phyloP scores from a whole-genome alignment of 345 rosid species.

The Acer negundo region DNA sequence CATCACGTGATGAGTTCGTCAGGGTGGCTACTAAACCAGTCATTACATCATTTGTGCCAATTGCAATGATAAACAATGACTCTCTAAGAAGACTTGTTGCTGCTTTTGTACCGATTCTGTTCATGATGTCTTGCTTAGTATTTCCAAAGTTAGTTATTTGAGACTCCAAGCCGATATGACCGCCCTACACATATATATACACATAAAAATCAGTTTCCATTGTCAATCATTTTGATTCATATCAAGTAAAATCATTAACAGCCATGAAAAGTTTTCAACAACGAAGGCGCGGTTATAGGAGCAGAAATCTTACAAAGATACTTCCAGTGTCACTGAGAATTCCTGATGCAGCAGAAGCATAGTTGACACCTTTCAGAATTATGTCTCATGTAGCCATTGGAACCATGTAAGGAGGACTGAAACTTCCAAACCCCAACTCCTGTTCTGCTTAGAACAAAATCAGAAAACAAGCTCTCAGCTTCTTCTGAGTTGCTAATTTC shows the following conservation, averaged over 20 bases:
- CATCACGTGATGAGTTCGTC: background rate
- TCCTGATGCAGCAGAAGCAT: constrained; percentile 20
- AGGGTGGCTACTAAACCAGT: too few species aligned
- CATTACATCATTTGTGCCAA: constrained; percentile 17
- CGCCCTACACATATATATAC: background rate
- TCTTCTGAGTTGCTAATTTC: background rate
- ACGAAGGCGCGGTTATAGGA: background rate
- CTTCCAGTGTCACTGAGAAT: background rate
- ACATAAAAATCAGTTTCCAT: too few species aligned
- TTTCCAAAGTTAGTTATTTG: constrained; percentile 39
- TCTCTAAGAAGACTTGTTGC: background rate
- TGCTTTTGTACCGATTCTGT: constrained; percentile 15
- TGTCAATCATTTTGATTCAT: background rate
- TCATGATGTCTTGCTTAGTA: constrained; percentile 36
- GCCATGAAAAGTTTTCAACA: background rate
- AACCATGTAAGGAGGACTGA: constrained; percentile 24
- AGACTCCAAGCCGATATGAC: constrained; percentile 15
- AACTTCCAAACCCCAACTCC: background rate
- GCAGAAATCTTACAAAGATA: background rate
- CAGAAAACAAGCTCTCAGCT: background rate
- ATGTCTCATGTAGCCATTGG: background rate
- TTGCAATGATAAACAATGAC: constrained; percentile 19
- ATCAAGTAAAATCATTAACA: background rate
- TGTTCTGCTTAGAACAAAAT: background rate
- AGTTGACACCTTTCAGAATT: constrained; percentile 16